Evolutionary conservation across 345 rosid genomes (phyloP), one percentile per base, ranked within the genome.

Genomic region (Atalantia buxifolia): DNA sequence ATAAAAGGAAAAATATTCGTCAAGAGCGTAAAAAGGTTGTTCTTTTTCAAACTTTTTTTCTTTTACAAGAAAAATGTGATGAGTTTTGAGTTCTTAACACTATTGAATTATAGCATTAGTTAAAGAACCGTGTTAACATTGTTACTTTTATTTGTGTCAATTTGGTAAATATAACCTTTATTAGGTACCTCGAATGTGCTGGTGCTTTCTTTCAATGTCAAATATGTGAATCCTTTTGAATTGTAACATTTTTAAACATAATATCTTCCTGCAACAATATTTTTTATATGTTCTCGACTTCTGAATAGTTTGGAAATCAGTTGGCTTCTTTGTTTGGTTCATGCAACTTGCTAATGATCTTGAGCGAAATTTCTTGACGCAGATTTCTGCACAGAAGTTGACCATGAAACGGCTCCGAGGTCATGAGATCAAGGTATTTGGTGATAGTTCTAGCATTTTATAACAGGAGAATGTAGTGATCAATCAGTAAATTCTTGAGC

Each of bases 21-120:
- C 96, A 95, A 80, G 98, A 94, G 80, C 97, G 98, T 69, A 92
- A 92, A 85, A 94, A 94, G 99, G 99, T 93, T 73, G 66, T 33
- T 82, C 60, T 69, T 30, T 72, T 55, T 14, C 22, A 24, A 30
- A 67, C 6, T 33, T 71, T 14, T 35, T 13, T 60, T 22, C 67
- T 30, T 67, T 59, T 27, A 2, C 59, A 24, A 45, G 5, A 42
- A 0, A 16, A 69, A 42, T 25, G 33, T 31, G 13, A 27, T 0
- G 57, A 16, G 16, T 10, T 68, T 68, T 38, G 56, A n/a, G 14
- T 24, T 1, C 19, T 42, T 42, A 7, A 42, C 7, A 28, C 7
- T 13, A 21, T 2, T 14, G 53, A 69, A 22, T 45, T 42, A 45
- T 10, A 4, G 12, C 42, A 40, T 38, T 0, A 65, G 55, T 25